Conservation (phyloP, 495 filamentous ascomycete genomes). For the Jackrogersella multiformis region DNA sequence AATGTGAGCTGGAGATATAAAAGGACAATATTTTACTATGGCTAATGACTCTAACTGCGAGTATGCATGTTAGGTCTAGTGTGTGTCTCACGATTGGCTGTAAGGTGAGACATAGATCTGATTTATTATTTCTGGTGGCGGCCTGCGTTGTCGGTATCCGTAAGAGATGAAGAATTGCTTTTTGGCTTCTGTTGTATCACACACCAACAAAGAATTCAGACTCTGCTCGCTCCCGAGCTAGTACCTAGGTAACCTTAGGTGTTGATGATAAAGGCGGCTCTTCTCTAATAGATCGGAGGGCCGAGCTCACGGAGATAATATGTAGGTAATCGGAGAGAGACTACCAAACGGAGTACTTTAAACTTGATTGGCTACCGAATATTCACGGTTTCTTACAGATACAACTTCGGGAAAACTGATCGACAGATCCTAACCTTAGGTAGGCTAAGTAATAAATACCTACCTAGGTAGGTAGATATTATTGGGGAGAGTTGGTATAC, state of each 20-base stretch:
- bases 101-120: background rate
- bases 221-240: background rate
- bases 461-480: too few species aligned
- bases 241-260: background rate
- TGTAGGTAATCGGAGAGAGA: background rate
- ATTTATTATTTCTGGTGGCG: background rate
- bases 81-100: background rate
- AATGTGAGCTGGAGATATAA: too few species aligned
- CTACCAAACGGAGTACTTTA: too few species aligned
- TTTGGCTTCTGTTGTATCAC: background rate
- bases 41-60: background rate
- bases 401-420: too few species aligned
- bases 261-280: background rate
- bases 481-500: background rate
- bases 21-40: too few species aligned
- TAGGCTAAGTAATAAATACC: too few species aligned
- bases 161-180: background rate
- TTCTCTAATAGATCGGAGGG: background rate
- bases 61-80: background rate
- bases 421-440: background rate
- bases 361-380: background rate
- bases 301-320: conserved; percentile 3
- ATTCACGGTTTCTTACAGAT: too few species aligned
- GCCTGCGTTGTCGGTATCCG: background rate
- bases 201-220: background rate